phyloP scores from a whole-genome alignment of 805 yeast genomes.

The Torulaspora delbrueckii region DNA sequence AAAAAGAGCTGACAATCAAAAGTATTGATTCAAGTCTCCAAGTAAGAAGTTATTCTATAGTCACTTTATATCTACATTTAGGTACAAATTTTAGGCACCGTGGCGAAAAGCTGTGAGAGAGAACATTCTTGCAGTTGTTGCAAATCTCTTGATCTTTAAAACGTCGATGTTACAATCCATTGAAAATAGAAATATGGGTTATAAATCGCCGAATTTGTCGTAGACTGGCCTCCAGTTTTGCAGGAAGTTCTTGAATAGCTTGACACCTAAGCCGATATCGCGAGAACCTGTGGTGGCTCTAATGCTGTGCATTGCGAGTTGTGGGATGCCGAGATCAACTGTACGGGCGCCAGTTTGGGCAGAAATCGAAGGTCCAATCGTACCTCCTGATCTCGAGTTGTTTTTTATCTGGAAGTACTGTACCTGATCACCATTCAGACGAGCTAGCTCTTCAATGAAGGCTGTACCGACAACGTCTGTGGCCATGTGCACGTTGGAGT shows the following conservation, averaged over 20 bases:
- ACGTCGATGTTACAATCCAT: background rate
- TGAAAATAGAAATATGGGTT: constrained; percentile 8
- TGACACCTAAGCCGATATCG: constrained; percentile 70
- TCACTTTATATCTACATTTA: background rate
- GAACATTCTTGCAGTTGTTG: background rate
- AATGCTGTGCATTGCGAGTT: constrained; percentile 80
- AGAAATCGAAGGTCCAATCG: constrained; percentile 73
- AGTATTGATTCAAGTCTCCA: background rate
- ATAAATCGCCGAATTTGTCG: constrained; percentile 49
- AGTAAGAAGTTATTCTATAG: background rate
- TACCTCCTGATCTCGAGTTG: constrained; percentile 81
- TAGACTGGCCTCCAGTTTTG: constrained; percentile 59
- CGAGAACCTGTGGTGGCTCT: constrained; percentile 75
- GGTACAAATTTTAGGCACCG: background rate
- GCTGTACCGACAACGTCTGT: constrained; percentile 74
- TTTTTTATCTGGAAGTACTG: constrained; percentile 87
- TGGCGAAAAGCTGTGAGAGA: background rate
- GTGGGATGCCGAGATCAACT: constrained; percentile 77
- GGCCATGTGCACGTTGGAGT: constrained; percentile 79
- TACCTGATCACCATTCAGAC: constrained; percentile 54
- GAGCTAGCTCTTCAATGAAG: constrained; percentile 64
- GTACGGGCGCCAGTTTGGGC: constrained; percentile 68
- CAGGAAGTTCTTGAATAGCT: constrained; percentile 68
- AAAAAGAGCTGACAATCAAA: background rate
- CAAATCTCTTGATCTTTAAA: background rate